A percentile compares a stretch with the other conserved stretches of the same genome.
Conservation (phyloP, 495 filamentous ascomycete species). For the Letharia lupina region DNA sequence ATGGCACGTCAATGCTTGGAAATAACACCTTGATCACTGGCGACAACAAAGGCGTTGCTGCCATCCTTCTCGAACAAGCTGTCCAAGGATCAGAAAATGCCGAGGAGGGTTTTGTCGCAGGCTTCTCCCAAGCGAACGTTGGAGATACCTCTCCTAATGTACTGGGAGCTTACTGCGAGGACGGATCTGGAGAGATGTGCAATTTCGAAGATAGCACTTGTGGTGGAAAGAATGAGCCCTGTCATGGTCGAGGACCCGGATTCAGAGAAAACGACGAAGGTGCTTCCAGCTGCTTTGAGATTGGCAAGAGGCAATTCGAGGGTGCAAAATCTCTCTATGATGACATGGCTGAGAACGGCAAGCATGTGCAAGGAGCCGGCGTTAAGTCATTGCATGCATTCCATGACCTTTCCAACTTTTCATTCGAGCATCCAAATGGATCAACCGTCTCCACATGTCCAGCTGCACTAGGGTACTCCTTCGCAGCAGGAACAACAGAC, state of each 20-base stretch:
- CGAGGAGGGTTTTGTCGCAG: constrained; percentile 72
- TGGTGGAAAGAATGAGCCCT: constrained; percentile 61
- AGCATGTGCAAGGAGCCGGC: constrained; percentile 43
- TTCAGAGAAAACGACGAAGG: constrained; percentile 63
- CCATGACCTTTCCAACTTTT: constrained; percentile 65
- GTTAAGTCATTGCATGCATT: constrained; percentile 69
- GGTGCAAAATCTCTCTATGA: constrained; percentile 56
- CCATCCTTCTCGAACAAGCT: constrained; percentile 73
- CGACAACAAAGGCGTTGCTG: constrained; percentile 95
- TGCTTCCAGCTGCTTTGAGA: constrained; percentile 65
- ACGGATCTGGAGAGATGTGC: constrained; percentile 58
- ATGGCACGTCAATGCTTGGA: constrained; percentile 84
- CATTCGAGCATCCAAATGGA: constrained; percentile 68
- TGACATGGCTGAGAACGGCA: constrained; percentile 40
- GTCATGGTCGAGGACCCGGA: constrained; percentile 78
- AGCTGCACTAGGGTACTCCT: constrained; percentile 88
- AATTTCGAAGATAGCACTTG: constrained; percentile 74
- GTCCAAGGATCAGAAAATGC: constrained; percentile 44
- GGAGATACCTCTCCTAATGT: constrained; percentile 90
- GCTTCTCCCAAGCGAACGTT: constrained; percentile 90
- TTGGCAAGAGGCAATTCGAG: constrained; percentile 57
- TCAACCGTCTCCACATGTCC: constrained; percentile 67
- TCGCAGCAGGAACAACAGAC: constrained; percentile 91
- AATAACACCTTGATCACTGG: constrained; percentile 91
- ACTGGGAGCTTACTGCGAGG: constrained; percentile 74